Base-by-base conservation (phyloP, 2,329 filamentous ascomycete genomes). In the Lachnellula arida region DNA sequence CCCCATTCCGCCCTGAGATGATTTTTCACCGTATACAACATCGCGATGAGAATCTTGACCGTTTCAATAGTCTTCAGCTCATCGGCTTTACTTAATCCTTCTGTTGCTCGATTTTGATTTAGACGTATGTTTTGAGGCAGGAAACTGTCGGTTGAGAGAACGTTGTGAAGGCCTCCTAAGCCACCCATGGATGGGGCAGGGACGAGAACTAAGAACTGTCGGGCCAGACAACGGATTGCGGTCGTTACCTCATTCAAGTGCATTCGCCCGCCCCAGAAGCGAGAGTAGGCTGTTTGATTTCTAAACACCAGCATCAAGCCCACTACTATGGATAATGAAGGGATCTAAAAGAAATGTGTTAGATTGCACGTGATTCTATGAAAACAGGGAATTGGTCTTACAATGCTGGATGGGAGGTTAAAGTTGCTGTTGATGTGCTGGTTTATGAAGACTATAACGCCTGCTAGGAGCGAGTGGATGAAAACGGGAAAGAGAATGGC, bases 241-340 rank as follows among this genome's bases (percentile, higher is more conserved):
- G 82, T 84, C 48, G 77, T 77, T 32, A 85, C 75, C 0, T 76
- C 77, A 11, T 76, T 81, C 53, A 86, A 75, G 60, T 81, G 77
- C 61, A 78, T 79, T 44, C 81, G 72, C 4, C 81, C 81, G 3
- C 79, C 78, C 83, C 83, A 86, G 72, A 85, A 60, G 43, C 60
- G 49, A 11, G 62, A 63, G 34, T 62, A 68, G 6, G 65, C 65
- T 3, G 82, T 86, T 61, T 79, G 76, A 63, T 87, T 86, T 39
- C 84, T 78, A 72, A 87, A 86, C 28, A 87, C 84, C 55, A 87
- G 80, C 78, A 87, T 85, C 42, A 87, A 69, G 64, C 84, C 84
- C 2, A 87, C 83, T 50, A 87, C 84, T 54, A 87, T 87, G 35
- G 79, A 83, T 1, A 87, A 72, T 14, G 78, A 81, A 2, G 84